Conservation (phyloP, 2,329 filamentous ascomycete species). For the Pseudogymnoascus sp. region DNA sequence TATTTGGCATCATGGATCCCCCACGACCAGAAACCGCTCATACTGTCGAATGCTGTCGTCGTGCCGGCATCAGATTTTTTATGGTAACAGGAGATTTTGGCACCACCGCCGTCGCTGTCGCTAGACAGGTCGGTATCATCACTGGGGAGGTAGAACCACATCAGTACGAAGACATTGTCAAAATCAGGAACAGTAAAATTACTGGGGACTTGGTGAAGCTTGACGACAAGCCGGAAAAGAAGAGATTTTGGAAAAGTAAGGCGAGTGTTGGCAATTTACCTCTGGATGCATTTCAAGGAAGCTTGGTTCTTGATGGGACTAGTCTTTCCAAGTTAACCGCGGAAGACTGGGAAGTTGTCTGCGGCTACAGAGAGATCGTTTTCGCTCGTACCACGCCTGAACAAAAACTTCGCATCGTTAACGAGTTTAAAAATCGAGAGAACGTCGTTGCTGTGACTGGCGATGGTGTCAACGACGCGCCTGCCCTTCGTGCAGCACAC, state of each 20-base stretch:
- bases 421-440: slow-evolving; percentile 51
- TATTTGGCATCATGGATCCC: slow-evolving; percentile 55
- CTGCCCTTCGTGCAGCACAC: slow-evolving; percentile 63
- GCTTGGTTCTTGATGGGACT: slow-evolving; percentile 18
- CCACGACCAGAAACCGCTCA: slow-evolving; percentile 48
- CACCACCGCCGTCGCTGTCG: slow-evolving; percentile 65
- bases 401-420: slow-evolving; percentile 69
- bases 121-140: slow-evolving; percentile 62
- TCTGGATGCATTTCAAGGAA: slow-evolving; percentile 9
- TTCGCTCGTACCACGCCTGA: slow-evolving; percentile 69
- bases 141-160: slow-evolving; percentile 31
- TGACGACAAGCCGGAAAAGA: slow-evolving; percentile 7
- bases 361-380: slow-evolving; percentile 60
- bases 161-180: slow-evolving; percentile 31
- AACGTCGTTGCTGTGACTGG: slow-evolving; percentile 58
- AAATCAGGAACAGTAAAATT: background rate
- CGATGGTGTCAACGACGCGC: slow-evolving; percentile 68
- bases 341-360: slow-evolving; percentile 52
- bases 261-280: slow-evolving; percentile 7
- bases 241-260: background rate
- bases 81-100: slow-evolving; percentile 75
- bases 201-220: background rate
- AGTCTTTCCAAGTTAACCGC: slow-evolving; percentile 21
- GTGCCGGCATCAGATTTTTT: slow-evolving; percentile 62
- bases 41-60: slow-evolving; percentile 50